Base-by-base conservation (phyloP, 2,329 filamentous ascomycete species). In the Cladosporium austrohemisphaericum region DNA sequence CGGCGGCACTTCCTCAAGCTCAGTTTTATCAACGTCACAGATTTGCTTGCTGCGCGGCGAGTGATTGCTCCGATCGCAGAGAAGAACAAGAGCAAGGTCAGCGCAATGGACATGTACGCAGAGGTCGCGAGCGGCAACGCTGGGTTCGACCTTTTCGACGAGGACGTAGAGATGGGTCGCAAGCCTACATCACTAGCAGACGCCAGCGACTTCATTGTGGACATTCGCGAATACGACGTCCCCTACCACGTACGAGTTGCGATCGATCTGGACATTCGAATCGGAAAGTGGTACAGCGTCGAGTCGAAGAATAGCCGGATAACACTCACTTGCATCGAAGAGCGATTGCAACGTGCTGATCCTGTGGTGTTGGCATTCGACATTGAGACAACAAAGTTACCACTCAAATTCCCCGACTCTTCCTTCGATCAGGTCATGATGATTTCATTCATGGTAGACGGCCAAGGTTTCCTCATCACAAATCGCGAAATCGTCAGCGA, bases 381-480 rank as follows among this genome's bases (percentile, higher is more conserved):
- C 82, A 98, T 98, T 63, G 93, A 98, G 71, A 98, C 93, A 2
- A 92, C 88, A 4, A 98, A 98, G 65, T 76, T 93, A 13, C 93
- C 94, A 1, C 76, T 98, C 48, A 98, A 98, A 68, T 98, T 98
- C 60, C 94, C 93, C 20, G 94, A 98, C 65, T 85, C 93, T 1
- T 80, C 90, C 3, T 85, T 95, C 55, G 93, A 98, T 71, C 92
- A 95, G 67, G 86, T 98, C 64, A 98, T 98, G 91, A 98, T 98
- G 93, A 92, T 98, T 67, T 98, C 94, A 25, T 98, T 98, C 74
- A 98, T 98, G 94, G 97, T 98, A 61, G 93, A 98, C 60, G 94
- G 93, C 0, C 91, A 95, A 70, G 93, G 93, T 4, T 98, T 97
- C 60, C 76, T 98, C 28, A 97, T 98, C 68, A 98, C 93, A 4